Percentiles rank a stretch among this genome's conserved stretches.
Evolutionary conservation across 2,329 filamentous ascomycete genomes (phyloP).

Genomic region (Pseudopithomyces chartarum): DNA sequence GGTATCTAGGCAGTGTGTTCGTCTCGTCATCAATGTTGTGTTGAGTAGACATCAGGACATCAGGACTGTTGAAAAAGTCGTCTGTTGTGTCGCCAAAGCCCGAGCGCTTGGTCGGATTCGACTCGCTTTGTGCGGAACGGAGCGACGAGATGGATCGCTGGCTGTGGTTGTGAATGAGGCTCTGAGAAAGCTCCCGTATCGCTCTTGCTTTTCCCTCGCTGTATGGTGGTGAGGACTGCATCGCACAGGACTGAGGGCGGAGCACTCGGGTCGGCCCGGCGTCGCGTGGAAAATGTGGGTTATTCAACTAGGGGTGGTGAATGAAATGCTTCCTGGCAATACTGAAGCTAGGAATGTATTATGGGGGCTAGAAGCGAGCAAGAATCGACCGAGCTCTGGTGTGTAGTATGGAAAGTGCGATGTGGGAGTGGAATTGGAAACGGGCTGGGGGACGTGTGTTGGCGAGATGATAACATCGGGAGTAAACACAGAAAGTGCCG

Average conservation of each 20-base stretch:
- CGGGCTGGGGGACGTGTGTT: slow-evolving; percentile 19
- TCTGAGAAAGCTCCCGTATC: slow-evolving; percentile 44
- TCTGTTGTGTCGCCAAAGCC: slow-evolving; percentile 29
- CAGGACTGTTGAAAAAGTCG: slow-evolving; percentile 41
- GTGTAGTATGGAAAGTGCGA: slow-evolving; percentile 37
- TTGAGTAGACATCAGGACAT: slow-evolving; percentile 46
- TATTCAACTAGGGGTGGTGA: slow-evolving; percentile 26
- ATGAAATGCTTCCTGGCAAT: slow-evolving; percentile 32
- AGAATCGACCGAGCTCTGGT: slow-evolving; percentile 20
- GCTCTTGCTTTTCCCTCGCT: slow-evolving; percentile 46
- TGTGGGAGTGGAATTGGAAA: slow-evolving; percentile 28
- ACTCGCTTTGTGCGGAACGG: slow-evolving; percentile 40
- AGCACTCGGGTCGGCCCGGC: slow-evolving; percentile 25
- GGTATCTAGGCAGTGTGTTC: slow-evolving; percentile 37
- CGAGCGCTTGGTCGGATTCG: slow-evolving; percentile 41
- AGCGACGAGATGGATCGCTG: slow-evolving; percentile 35
- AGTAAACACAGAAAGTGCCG: slow-evolving; percentile 23
- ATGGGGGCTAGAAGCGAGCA: slow-evolving; percentile 24
- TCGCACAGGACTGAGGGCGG: slow-evolving; percentile 25
- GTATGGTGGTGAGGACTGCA: slow-evolving; percentile 44
- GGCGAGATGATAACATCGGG: slow-evolving; percentile 18
- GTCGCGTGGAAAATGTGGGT: slow-evolving; percentile 33
- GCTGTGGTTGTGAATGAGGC: slow-evolving; percentile 42
- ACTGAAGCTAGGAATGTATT: slow-evolving; percentile 20
- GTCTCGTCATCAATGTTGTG: slow-evolving; percentile 44